phyloP scores from a whole-genome alignment of 176 grass and related monocot species.

The Typha latifolia region DNA sequence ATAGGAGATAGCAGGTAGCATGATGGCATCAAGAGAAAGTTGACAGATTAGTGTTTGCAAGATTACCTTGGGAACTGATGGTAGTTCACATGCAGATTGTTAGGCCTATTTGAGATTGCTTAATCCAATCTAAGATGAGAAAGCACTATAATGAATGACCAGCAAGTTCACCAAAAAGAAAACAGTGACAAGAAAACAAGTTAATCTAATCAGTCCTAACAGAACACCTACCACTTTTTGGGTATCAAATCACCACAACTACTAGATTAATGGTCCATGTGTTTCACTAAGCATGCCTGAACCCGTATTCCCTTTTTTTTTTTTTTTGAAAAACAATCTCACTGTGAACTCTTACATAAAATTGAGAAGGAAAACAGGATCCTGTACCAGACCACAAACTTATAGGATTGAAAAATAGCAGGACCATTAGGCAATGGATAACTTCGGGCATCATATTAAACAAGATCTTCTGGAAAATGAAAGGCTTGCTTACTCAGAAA shows the following conservation, averaged over 20 bases:
- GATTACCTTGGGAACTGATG: neutral
- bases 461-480: too few species aligned
- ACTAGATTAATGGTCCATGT: neutral
- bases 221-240: too few species aligned
- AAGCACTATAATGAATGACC: neutral
- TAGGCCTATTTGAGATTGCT: neutral
- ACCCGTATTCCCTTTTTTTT: neutral
- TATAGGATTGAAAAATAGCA: neutral
- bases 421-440: neutral
- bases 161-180: neutral
- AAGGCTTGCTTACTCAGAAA: neutral
- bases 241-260: neutral
- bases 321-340: neutral
- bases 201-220: too few species aligned
- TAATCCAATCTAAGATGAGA: neutral
- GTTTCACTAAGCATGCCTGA: neutral
- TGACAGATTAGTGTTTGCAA: neutral
- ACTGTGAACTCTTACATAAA: neutral
- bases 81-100: neutral
- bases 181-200: too few species aligned
- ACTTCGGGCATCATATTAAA: too few species aligned
- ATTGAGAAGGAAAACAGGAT: neutral
- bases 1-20: neutral
- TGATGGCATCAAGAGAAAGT: neutral
- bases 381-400: neutral